phyloP scores from a whole-genome alignment of 2,329 filamentous ascomycete genomes.

The Celoporthe dispersa region DNA sequence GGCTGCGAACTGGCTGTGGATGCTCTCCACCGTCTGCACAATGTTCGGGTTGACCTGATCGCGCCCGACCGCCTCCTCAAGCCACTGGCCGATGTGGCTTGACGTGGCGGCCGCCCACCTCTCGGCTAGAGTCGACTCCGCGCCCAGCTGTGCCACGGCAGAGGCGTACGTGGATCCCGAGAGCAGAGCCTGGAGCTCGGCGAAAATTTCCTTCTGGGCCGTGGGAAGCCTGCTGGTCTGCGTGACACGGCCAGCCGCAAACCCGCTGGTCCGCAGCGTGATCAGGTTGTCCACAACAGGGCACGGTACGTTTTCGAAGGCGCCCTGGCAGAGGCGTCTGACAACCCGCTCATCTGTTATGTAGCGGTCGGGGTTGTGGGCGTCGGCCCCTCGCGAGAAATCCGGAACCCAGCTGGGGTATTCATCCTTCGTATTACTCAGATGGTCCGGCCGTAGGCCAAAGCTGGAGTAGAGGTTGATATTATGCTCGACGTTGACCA shows the following conservation, averaged over 20 bases:
- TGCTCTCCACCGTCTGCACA: slow-evolving; percentile 2
- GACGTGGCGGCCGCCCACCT: not conserved
- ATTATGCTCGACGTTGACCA: slow-evolving; percentile 14
- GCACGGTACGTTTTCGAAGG: not conserved
- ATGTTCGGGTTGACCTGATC: not conserved
- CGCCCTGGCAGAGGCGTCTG: not conserved
- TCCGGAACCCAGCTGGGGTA: slow-evolving; percentile 15
- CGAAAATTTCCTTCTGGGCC: not conserved
- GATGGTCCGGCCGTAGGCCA: not conserved
- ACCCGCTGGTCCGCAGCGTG: not conserved
- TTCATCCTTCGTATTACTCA: not conserved
- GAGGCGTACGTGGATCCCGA: not conserved
- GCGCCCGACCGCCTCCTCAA: not conserved
- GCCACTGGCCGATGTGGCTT: not conserved
- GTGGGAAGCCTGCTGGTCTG: not conserved
- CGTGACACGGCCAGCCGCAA: not conserved
- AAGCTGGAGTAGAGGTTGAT: not conserved
- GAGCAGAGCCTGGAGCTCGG: not conserved
- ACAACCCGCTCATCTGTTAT: not conserved
- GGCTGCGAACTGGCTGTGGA: not conserved
- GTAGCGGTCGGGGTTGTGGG: not conserved
- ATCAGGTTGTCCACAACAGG: not conserved
- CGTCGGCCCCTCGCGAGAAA: not conserved
- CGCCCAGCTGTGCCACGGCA: not conserved
- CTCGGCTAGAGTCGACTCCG: not conserved